Conservation (phyloP, 352 stramenopile species). For the Saprolegnia diclina region DNA sequence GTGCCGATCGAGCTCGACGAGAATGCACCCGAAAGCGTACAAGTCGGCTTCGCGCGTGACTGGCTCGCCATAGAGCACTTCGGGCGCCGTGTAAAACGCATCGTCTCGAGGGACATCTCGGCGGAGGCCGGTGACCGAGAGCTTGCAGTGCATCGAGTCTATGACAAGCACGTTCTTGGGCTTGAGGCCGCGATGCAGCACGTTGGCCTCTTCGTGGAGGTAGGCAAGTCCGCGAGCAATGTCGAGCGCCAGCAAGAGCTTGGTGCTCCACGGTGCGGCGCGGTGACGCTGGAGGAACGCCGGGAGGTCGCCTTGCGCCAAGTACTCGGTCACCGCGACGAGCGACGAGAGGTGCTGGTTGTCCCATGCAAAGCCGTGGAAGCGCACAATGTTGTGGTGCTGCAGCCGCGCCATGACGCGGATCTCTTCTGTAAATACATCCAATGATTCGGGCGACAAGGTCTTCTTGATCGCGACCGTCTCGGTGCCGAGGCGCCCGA, state of each 20-base stretch:
- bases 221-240: constrained; percentile 6
- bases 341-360: background rate
- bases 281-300: background rate
- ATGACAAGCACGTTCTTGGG: constrained; percentile 2
- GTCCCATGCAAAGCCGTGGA: constrained; percentile 18
- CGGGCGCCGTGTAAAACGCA: constrained; percentile 11
- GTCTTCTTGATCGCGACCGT: constrained; percentile 12
- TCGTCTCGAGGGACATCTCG: background rate
- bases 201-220: background rate
- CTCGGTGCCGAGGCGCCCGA: constrained; percentile 11
- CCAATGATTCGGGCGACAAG: background rate
- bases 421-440: constrained; percentile 10
- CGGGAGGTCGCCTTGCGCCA: constrained; percentile 16
- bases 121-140: background rate
- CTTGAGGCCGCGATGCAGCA: constrained; percentile 15
- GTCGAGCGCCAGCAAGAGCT: constrained; percentile 1
- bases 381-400: constrained; percentile 8
- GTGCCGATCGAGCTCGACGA: constrained; percentile 12
- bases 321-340: constrained; percentile 11
- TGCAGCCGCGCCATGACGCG: constrained; percentile 15
- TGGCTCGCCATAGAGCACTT: constrained; percentile 2
- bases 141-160: constrained; percentile 5
- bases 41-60: background rate
- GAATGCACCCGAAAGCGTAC: constrained; percentile 14
- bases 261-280: background rate